Evolutionary conservation across 257 asterid species (phyloP).

Genomic region (Primulina tabacum): DNA sequence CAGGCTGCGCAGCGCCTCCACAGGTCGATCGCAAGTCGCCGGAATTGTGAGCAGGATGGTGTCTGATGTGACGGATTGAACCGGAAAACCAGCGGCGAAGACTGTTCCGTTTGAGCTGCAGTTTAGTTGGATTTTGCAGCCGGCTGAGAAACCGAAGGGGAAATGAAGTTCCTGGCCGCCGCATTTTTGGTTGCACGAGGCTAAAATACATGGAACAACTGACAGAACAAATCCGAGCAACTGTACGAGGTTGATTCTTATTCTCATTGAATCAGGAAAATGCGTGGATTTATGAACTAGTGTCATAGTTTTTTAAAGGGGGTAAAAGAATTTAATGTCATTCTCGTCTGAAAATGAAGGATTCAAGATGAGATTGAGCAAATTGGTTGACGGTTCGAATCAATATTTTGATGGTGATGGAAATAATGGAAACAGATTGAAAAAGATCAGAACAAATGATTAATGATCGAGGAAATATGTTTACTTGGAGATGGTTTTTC

Average conservation of each 20-base stretch:
- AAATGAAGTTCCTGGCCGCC: conserved; percentile 43
- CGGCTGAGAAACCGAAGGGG: conserved; percentile 74
- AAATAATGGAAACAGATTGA: background rate
- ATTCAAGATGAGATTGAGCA: background rate
- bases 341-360: conserved; percentile 1
- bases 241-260: background rate
- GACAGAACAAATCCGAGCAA: background rate
- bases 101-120: conserved; percentile 54
- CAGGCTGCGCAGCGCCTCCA: conserved; percentile 39
- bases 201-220: conserved; percentile 16
- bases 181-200: conserved; percentile 53
- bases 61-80: conserved; percentile 36
- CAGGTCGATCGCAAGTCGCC: conserved; percentile 58
- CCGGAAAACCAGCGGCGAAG: conserved; percentile 38
- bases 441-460: background rate
- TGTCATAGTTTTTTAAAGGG: background rate
- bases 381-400: background rate
- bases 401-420: conserved; percentile 14
- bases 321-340: conserved; percentile 19
- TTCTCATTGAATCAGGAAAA: background rate
- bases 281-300: background rate
- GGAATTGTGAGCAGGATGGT: conserved; percentile 43
- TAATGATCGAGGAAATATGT: background rate
- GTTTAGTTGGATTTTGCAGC: conserved; percentile 58
- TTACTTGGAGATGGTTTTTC: conserved; percentile 18